A percentile compares a stretch with the other conserved stretches of the same genome.
Conservation (phyloP, 2,329 filamentous ascomycete species). For the Thielaviopsis punctulata region DNA sequence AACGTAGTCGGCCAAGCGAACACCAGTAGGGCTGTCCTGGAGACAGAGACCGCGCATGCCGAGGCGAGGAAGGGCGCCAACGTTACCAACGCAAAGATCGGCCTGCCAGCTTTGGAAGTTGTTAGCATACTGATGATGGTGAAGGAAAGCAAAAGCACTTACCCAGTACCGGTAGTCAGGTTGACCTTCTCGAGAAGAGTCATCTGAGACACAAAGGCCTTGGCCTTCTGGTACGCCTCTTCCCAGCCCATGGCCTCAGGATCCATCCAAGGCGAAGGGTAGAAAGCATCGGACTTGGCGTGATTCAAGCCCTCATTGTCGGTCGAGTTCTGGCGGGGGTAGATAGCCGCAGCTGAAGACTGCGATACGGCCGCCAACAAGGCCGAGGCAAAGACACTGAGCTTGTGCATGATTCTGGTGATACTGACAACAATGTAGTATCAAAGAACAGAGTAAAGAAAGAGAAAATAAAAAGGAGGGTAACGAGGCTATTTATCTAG, state of each 20-base stretch:
- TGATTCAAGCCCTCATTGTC: slow-evolving; percentile 14
- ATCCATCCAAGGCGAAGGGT: slow-evolving; percentile 78
- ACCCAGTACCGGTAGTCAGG: slow-evolving; percentile 79
- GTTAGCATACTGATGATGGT: too few relatives aligned
- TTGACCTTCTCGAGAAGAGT: slow-evolving; percentile 87
- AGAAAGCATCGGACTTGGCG: slow-evolving; percentile 40
- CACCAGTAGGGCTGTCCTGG: slow-evolving; percentile 70
- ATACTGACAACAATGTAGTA: background rate
- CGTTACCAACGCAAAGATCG: slow-evolving; percentile 63
- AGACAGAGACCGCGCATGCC: slow-evolving; percentile 61
- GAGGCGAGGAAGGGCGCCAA: slow-evolving; percentile 50
- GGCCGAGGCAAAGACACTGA: slow-evolving; percentile 10
- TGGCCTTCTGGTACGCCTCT: slow-evolving; percentile 58
- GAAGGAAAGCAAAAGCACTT: too few relatives aligned
- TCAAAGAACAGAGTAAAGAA: background rate
- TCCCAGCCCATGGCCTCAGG: slow-evolving; percentile 56
- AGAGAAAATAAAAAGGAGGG: background rate
- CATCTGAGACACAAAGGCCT: slow-evolving; percentile 63
- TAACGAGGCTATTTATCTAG: background rate
- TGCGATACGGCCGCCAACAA: slow-evolving; percentile 8
- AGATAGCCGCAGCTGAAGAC: slow-evolving; percentile 1
- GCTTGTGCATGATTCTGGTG: slow-evolving; percentile 11
- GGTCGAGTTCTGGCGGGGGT: background rate
- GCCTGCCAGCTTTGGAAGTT: slow-evolving; percentile 23
- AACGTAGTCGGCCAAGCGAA: slow-evolving; percentile 61